A percentile compares a stretch with the other conserved stretches of the same genome.
phyloP scores from a whole-genome alignment of 345 rosid genomes.

The Syzygium aromaticum region DNA sequence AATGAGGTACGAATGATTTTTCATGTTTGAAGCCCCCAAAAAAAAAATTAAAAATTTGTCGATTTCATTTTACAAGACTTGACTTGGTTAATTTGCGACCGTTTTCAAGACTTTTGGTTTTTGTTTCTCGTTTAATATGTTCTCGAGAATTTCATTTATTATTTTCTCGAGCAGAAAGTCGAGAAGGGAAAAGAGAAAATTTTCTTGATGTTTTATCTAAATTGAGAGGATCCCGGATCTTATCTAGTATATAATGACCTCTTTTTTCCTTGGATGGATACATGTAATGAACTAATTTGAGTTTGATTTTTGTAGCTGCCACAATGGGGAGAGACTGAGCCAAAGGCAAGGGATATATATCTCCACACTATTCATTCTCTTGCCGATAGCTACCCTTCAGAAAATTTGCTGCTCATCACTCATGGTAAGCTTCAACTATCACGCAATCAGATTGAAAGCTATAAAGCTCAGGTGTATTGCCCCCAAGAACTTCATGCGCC shows the following conservation, averaged over 20 bases:
- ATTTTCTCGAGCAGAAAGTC: background rate
- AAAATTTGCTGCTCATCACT: slow-evolving; percentile 74
- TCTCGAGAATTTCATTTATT: background rate
- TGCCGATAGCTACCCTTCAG: slow-evolving; percentile 65
- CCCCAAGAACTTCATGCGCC: background rate
- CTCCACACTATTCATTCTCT: slow-evolving; percentile 44
- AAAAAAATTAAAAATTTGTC: background rate
- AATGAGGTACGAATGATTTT: slow-evolving; percentile 29
- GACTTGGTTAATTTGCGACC: background rate
- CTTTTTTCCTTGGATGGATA: background rate
- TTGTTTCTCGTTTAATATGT: background rate
- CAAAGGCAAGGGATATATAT: slow-evolving; percentile 44
- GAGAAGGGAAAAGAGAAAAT: background rate
- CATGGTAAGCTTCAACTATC: slow-evolving; percentile 31
- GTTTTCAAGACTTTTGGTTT: background rate
- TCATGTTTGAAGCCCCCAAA: background rate
- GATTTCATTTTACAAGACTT: background rate
- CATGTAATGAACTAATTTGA: background rate
- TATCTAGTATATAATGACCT: background rate
- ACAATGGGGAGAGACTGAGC: slow-evolving; percentile 51
- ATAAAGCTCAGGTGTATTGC: background rate
- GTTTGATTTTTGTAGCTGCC: slow-evolving; percentile 40
- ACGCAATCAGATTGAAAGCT: background rate
- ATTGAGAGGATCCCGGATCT: background rate
- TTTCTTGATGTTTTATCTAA: background rate